Base-by-base conservation (phyloP, 2,329 filamentous ascomycete genomes). In the Neopestalotiopsis clavispora region DNA sequence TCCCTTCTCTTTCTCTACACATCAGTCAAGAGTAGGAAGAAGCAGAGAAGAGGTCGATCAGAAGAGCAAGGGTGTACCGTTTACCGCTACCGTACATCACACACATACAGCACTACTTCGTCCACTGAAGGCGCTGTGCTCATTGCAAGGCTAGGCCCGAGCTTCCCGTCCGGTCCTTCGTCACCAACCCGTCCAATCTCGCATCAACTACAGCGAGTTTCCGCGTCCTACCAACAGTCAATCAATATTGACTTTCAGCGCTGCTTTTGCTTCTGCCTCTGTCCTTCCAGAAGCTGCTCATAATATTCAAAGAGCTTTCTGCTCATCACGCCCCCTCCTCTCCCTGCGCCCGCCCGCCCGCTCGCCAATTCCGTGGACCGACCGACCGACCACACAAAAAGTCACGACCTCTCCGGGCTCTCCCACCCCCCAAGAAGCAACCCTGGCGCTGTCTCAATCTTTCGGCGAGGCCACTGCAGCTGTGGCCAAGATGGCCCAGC, bases 401-500 rank as follows among this genome's bases (percentile, higher is more conserved):
- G 23, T 49, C 42, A 49, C 42, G n/a, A 49, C 42, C 42, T 49
- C 13, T 49, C 42, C 42, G 42, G 23, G n/a, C 28, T 20, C 23
- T 28, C 23, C 23, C 23, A 28, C 28, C 57, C 40, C 4, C 20
- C n/a, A 73, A 77, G 74, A 77, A 83, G 84, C 83, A 88, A 90
- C 82, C 80, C 87, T 91, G 89, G 86, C 87, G 83, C 85, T 91
- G 80, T 83, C 86, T 72, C 86, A 85, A 78, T 79, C 85, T 74
- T 86, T 87, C 84, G 87, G 89, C 86, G 86, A 85, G 85, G 87
- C 87, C 84, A 84, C 87, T 83, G 84, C 85, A 85, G 89, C 87
- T 87, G 88, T 86, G 87, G 89, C 88, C 87, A 84, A 85, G 80
- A 91, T 91, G 89, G 88, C 89, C 87, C 88, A 90, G 87, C 88